Conservation (phyloP, 208 protist species). For the Acanthamoeba lenticulata region DNA sequence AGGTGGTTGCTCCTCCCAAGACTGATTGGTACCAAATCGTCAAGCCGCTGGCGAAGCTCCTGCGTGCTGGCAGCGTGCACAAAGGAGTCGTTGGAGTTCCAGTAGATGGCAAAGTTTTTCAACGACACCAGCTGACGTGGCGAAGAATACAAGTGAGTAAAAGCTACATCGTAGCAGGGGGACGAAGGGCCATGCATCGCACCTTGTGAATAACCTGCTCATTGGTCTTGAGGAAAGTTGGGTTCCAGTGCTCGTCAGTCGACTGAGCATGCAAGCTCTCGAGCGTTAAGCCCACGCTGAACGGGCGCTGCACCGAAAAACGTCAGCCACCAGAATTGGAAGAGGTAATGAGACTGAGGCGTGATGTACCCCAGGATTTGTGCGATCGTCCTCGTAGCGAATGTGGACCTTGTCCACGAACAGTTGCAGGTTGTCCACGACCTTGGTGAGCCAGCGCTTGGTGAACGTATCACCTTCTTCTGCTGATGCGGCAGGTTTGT, state of each 20-base stretch:
- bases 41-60: not conserved
- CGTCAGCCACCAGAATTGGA: not conserved
- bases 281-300: slow-evolving; percentile 16
- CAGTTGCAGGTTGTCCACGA: slow-evolving; percentile 59
- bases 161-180: not conserved
- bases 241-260: slow-evolving; percentile 53
- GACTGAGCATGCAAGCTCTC: slow-evolving; percentile 54
- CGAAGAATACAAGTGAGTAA: not conserved
- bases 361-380: not conserved
- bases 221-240: slow-evolving; percentile 51
- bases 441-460: slow-evolving; percentile 35
- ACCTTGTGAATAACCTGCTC: slow-evolving; percentile 59
- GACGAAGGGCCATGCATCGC: not conserved
- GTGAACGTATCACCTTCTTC: slow-evolving; percentile 42
- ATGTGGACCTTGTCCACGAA: slow-evolving; percentile 63
- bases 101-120: slow-evolving; percentile 62
- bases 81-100: slow-evolving; percentile 43
- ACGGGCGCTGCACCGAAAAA: slow-evolving; percentile 40
- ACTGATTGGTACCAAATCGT: slow-evolving; percentile 42
- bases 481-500: not conserved
- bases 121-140: not conserved
- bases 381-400: slow-evolving; percentile 57
- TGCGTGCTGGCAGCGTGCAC: not conserved
- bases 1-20: no score
- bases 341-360: not conserved